Evolutionary conservation across 2,329 filamentous ascomycete genomes (phyloP).

Genomic region (Cladosporium halotolerans): DNA sequence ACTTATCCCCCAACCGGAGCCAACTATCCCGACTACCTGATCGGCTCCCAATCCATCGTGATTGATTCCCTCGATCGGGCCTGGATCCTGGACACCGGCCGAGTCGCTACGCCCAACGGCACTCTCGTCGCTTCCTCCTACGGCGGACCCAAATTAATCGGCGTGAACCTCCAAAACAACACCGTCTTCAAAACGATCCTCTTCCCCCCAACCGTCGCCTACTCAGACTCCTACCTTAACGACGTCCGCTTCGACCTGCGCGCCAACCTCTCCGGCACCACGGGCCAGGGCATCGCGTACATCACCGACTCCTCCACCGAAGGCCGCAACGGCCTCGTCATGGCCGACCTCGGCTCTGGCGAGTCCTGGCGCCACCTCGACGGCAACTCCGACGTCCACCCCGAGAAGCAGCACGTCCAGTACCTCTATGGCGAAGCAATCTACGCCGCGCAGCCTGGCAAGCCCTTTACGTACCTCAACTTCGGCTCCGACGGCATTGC

Average conservation of each 20-base stretch:
- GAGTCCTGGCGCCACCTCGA: slow-evolving; percentile 47
- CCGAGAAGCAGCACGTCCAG: slow-evolving; percentile 41
- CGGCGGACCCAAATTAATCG: slow-evolving; percentile 48
- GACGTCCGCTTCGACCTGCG: slow-evolving; percentile 51
- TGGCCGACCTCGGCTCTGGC: slow-evolving; percentile 45
- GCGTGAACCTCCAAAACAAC: slow-evolving; percentile 42
- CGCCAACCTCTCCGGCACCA: slow-evolving; percentile 30
- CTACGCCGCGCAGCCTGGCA: slow-evolving; percentile 36
- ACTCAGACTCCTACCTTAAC: slow-evolving; percentile 46
- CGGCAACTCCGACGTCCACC: slow-evolving; percentile 35
- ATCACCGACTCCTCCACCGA: slow-evolving; percentile 47
- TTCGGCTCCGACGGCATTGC: slow-evolving; percentile 49
- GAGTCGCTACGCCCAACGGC: slow-evolving; percentile 38
- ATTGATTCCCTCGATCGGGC: slow-evolving; percentile 45
- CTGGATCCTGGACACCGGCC: slow-evolving; percentile 50
- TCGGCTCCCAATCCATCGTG: slow-evolving; percentile 48
- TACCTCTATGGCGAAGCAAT: slow-evolving; percentile 45
- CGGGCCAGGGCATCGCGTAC: slow-evolving; percentile 45
- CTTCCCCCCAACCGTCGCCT: slow-evolving; percentile 44
- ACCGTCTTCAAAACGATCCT: slow-evolving; percentile 46
- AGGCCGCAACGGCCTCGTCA: slow-evolving; percentile 45
- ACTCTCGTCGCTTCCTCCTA: slow-evolving; percentile 39
- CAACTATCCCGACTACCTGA: slow-evolving; percentile 45
- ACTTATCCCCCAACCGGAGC: slow-evolving; percentile 41
- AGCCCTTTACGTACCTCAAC: slow-evolving; percentile 33